Percentiles rank a stretch among this genome's conserved stretches.
Evolutionary conservation across 345 rosid genomes (phyloP).

Genomic region (Gossypium ekmanianum): DNA sequence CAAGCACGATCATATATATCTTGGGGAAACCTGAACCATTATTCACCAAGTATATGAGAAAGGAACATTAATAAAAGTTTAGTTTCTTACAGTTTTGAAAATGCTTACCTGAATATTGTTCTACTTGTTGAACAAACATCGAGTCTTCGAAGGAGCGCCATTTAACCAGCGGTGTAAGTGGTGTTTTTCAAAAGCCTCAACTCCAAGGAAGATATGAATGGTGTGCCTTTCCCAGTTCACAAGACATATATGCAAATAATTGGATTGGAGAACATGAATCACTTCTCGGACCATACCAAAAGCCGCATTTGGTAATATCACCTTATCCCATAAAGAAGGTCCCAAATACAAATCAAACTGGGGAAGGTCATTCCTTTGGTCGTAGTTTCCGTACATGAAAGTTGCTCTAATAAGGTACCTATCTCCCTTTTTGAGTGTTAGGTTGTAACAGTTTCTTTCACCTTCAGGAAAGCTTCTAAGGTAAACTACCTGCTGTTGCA

Average conservation of each 20-base stretch:
- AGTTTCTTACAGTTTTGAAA: too few relatives aligned
- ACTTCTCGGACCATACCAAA: conserved; percentile 17
- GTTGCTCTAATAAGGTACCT: conserved; percentile 46
- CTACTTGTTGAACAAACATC: conserved; percentile 19
- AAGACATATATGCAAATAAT: conserved; percentile 33
- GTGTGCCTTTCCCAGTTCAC: conserved; percentile 46
- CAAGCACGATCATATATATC: conserved; percentile 19
- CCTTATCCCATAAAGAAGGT: conserved; percentile 32
- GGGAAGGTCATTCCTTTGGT: conserved; percentile 25
- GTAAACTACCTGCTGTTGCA: conserved; percentile 18
- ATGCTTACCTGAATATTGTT: conserved; percentile 18
- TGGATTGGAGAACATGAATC: conserved; percentile 27
- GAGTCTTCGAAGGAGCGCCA: not conserved
- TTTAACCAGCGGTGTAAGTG: conserved; percentile 20
- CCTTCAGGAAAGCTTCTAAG: conserved; percentile 40
- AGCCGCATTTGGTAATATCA: conserved; percentile 21
- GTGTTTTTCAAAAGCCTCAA: conserved; percentile 31
- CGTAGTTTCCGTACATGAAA: conserved; percentile 56
- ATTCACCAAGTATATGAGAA: not conserved
- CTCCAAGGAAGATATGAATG: conserved; percentile 53
- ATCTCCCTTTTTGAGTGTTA: conserved; percentile 19
- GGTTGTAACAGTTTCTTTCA: conserved; percentile 32
- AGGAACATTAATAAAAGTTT: too few relatives aligned
- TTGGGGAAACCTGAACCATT: not conserved
- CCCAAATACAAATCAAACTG: conserved; percentile 53